Evolutionary conservation across 2,329 filamentous ascomycete genomes (phyloP), one percentile per base, ranked within the genome.

Genomic region (Arthrinium phaeospermum): DNA sequence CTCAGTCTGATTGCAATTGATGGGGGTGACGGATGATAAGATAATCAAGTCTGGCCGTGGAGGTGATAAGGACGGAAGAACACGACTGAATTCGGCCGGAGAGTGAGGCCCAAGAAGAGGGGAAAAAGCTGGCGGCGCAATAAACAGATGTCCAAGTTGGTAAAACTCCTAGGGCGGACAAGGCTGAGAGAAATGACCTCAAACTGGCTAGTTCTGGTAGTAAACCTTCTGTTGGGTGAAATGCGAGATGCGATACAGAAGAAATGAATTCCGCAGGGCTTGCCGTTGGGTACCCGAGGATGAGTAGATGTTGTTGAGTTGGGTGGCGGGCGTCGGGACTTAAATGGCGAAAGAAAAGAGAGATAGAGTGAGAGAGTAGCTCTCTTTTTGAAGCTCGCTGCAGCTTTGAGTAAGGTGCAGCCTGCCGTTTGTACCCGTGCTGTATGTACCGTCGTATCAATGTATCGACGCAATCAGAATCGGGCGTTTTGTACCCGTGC

Each of bases 1-100:
- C 86, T 98, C 94, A 80, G 91, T 92, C 90, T 95, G 83, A 84
- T 89, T 81, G 77, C 76, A 45, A 61, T 70, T 51, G 37, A 64
- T 64, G 57, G n/a, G 10, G 53, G 24, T 41, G 44, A 34, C 68
- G 19, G 34, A 41, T 30, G 68, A 27, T 14, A 13, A 53, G 46
- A 68, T 19, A 12, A 13, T 47, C 41, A 68, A 68, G 41, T 30
- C 45, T 14, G n/a, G 67, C 41, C 27, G 30, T 27, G 67, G 41
- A 30, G 41, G 49, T 49, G 67, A 61, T 34, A 45, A 47, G 13
- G 27, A 3, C 53, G 45, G 46, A 22, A 27, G 30, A 37, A 53
- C 34, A 45, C 53, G 46, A 64, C 67, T 47, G 5, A 64, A 34
- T n/a, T 64, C 34, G 57, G 57, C 57, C 34, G 57, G 22, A 22